These are phyloP conservation scores for Geranomyces variabilis DNA, from an alignment of 192 early-diverging fungal genomes.

Conservation along the genomic window DNA sequence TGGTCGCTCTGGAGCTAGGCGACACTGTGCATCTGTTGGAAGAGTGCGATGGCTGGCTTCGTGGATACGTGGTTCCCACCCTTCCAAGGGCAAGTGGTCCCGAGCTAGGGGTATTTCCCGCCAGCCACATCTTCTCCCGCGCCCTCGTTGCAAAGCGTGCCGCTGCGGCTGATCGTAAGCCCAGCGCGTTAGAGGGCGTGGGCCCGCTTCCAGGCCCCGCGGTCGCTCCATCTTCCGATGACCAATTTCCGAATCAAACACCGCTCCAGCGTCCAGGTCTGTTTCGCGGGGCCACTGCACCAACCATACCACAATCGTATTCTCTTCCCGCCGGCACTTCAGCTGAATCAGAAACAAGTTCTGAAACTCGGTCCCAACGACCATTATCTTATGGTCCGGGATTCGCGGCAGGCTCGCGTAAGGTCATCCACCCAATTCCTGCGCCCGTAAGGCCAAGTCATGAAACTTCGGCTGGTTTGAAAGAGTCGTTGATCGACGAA, in stretches of 20 bases:
- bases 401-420: constrained; percentile 19
- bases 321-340: not conserved
- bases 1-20: constrained; percentile 46
- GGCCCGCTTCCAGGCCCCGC: constrained; percentile 5
- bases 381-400: constrained; percentile 27
- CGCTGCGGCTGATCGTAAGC: not conserved
- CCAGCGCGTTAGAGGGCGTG: not conserved
- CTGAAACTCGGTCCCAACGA: not conserved
- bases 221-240: not conserved
- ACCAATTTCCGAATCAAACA: not conserved
- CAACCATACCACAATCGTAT: constrained; percentile 5
- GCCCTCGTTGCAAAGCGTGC: constrained; percentile 7
- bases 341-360: not conserved
- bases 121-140: constrained; percentile 55
- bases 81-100: constrained; percentile 43
- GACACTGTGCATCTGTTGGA: constrained; percentile 64
- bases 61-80: constrained; percentile 62
- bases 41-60: constrained; percentile 58
- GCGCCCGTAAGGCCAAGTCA: constrained; percentile 33
- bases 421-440: constrained; percentile 32
- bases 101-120: constrained; percentile 55
- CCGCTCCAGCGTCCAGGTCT: not conserved
- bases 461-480: constrained; percentile 54
- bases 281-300: constrained; percentile 29
- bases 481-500: constrained; percentile 70